Conservation (phyloP, 2,329 filamentous ascomycete genomes). For the Myriosclerotinia scirpicola region DNA sequence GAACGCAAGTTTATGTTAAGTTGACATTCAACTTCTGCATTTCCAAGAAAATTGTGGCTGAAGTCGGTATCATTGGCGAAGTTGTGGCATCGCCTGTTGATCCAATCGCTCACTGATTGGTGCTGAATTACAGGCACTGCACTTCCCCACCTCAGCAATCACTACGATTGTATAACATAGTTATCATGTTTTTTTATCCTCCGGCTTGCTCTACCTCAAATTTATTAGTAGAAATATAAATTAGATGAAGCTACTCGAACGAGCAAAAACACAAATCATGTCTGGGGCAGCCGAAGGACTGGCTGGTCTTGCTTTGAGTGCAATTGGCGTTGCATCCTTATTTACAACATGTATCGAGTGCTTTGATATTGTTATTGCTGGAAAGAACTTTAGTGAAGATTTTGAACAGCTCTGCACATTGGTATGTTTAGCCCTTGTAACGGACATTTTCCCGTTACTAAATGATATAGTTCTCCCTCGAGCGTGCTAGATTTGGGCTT, state of each 20-base stretch:
- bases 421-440: neutral
- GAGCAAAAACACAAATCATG: slow-evolving; percentile 4
- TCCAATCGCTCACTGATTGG: neutral
- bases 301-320: slow-evolving; percentile 31
- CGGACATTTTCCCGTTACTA: neutral
- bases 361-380: slow-evolving; percentile 35
- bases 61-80: no score
- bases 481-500: slow-evolving; percentile 24
- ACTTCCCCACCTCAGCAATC: neutral
- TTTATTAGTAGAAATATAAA: neutral
- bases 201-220: neutral
- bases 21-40: neutral
- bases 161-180: neutral
- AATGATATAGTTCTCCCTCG: slow-evolving; percentile 10
- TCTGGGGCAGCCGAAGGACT: slow-evolving; percentile 20
- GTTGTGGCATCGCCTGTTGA: no score
- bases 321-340: slow-evolving; percentile 32
- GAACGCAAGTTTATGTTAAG: neutral
- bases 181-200: neutral
- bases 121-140: neutral
- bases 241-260: neutral
- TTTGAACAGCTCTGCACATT: slow-evolving; percentile 33
- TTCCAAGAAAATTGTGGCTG: no score
- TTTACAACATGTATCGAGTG: slow-evolving; percentile 37
- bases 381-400: slow-evolving; percentile 33